Evolutionary conservation across 495 filamentous ascomycete species (phyloP).

Genomic region (Saxophila tyrrhenica): DNA sequence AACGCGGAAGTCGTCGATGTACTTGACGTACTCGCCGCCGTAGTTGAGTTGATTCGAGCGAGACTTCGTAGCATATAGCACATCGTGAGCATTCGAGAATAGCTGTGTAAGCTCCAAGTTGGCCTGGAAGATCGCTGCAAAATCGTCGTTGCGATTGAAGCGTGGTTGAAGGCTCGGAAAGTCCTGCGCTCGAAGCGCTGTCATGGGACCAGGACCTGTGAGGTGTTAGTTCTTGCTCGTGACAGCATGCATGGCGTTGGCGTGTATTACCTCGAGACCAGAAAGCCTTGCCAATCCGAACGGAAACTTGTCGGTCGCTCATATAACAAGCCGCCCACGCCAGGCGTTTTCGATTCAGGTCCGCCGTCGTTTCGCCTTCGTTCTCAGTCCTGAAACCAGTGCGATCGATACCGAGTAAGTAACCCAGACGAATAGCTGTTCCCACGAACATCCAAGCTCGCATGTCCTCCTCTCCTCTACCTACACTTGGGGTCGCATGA

Average conservation of each 20-base stretch:
- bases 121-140: slow-evolving; percentile 19
- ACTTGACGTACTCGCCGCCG: slow-evolving; percentile 20
- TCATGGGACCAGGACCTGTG: slow-evolving; percentile 16
- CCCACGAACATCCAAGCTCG: slow-evolving; percentile 60
- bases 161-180: slow-evolving; percentile 14
- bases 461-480: slow-evolving; percentile 52
- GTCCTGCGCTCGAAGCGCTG: slow-evolving; percentile 12
- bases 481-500: slow-evolving; percentile 38
- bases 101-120: slow-evolving; percentile 21
- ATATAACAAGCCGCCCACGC: slow-evolving; percentile 21
- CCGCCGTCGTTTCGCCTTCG: slow-evolving; percentile 7
- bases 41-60: slow-evolving; percentile 16
- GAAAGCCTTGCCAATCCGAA: slow-evolving; percentile 19
- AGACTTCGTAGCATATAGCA: slow-evolving; percentile 15
- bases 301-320: slow-evolving; percentile 16
- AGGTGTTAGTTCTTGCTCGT: neutral
- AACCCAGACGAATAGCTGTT: slow-evolving; percentile 48
- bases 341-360: slow-evolving; percentile 15
- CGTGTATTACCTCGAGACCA: slow-evolving; percentile 10
- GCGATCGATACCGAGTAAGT: slow-evolving; percentile 40
- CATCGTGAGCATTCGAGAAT: slow-evolving; percentile 19
- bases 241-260: neutral
- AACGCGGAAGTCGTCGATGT: slow-evolving; percentile 21
- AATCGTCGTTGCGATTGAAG: slow-evolving; percentile 8
- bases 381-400: slow-evolving; percentile 12